A percentile compares a stretch with the other conserved stretches of the same genome.
Conservation (phyloP, 345 rosid genomes). For the Arabis hirsuta region DNA sequence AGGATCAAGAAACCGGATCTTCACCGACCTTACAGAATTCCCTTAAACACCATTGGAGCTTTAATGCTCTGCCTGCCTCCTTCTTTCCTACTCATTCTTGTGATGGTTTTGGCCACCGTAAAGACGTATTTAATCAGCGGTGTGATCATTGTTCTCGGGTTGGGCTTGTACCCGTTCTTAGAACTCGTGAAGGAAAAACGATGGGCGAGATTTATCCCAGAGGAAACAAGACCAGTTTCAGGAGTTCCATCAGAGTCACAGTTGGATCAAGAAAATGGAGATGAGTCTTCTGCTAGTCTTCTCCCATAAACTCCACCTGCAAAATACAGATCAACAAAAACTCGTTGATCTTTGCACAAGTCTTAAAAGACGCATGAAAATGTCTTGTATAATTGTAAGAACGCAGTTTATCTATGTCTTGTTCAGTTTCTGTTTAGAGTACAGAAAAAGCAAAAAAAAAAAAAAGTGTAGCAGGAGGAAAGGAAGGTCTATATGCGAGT, state of each 20-base stretch:
- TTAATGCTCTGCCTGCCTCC: constrained; percentile 74
- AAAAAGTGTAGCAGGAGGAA: constrained; percentile 9
- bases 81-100: constrained; percentile 67
- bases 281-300: constrained; percentile 61
- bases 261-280: constrained; percentile 47
- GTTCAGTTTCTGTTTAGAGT: constrained; percentile 22
- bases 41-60: constrained; percentile 68
- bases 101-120: constrained; percentile 76
- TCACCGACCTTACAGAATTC: constrained; percentile 73
- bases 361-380: constrained; percentile 1
- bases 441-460: constrained; percentile 3
- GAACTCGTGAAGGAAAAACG: constrained; percentile 55
- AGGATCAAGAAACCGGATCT: constrained; percentile 80
- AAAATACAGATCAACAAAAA: constrained; percentile 17
- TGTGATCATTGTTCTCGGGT: constrained; percentile 55
- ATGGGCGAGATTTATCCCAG: constrained; percentile 54
- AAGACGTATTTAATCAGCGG: constrained; percentile 72
- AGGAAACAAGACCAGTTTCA: constrained; percentile 31
- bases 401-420: constrained; percentile 20
- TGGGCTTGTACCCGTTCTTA: constrained; percentile 60
- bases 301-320: constrained; percentile 39
- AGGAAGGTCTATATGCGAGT: background rate
- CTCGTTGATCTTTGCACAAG: constrained; percentile 12
- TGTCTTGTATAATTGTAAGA: constrained; percentile 32
- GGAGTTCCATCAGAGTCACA: constrained; percentile 34